Base-by-base conservation (phyloP, 805 yeast species). In the Candida corydali region DNA sequence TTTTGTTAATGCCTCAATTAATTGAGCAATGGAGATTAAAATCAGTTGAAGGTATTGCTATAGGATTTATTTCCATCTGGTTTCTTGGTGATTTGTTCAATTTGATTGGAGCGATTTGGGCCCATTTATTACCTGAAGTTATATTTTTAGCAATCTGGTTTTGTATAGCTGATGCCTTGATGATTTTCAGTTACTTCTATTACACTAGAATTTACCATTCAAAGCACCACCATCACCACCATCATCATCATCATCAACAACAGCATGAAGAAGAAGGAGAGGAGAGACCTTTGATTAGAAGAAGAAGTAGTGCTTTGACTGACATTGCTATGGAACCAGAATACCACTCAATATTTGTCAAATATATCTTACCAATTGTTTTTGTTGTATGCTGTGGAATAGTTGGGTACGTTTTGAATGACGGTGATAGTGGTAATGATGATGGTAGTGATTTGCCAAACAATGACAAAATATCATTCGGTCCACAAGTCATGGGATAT, bases 1-100 rank as follows among this genome's bases (percentile, higher is more conserved):
- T 84, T 10, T 59, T 84, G 27, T 69, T 84, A 40, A 61, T 85
- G 46, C 93, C 94, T 0, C 94, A 84, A 54, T 68, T 84, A 32
- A 71, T 84, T 17, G 94, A 84, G 54, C 91, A 84, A 59, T 85
- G 88, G 88, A 61, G 84, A 37, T 59, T 78, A 37, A 78, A 84
- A 51, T 72, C 79, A 12, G 85, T 87, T 3, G 89, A 82, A 23
- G 94, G 94, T 5, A 77, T 84, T 17, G 76, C 91, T 26, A 69
- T 81, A 22, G 73, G 80, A 5, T 83, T 85, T 49, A 69, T 84
- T 17, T 46, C 73, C 8, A 72, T 80, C 36, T 84, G 93, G 93
- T 70, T 81, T 26, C 46, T 78, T 12, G 93, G 93, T 3, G 94
- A 84, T 50, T 36, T 83, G 7, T 69, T 79, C 45, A 85, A 84